Evolutionary conservation across 371 early-diverging fungal genomes (phyloP), one percentile per base, ranked within the genome.

Genomic region (Coemansia sp.): DNA sequence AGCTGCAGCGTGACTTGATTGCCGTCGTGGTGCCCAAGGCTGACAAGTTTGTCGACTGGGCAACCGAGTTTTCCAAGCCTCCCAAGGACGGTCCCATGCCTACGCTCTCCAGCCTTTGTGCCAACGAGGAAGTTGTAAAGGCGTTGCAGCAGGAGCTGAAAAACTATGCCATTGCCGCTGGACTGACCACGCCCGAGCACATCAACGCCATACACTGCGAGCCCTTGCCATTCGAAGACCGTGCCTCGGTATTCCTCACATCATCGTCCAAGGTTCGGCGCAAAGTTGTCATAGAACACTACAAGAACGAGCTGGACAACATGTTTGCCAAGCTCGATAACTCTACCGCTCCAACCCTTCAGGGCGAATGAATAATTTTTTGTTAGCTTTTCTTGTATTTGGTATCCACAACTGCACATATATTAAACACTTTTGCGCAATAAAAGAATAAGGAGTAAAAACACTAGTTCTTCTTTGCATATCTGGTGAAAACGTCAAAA

Each of bases 121-220:
- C 69, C 5, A 75, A 85, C 33, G 72, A 83, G 5, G 78, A 81
- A 11, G 86, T 93, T 28, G 83, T 79, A 20, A 83, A 84, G 52
- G 81, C 84, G 3, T 28, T 94, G 7, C 74, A 90, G 37, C 80
- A 88, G 65, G 81, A 82, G 52, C 62, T 95, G 18, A 75, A 71
- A 1, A 80, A 72, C 5, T 84, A 80, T 75, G 92, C 89, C 59
- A 84, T 84, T 55, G 72, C 80, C 56, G 82, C 80, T 9, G 90
- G 87, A 58, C 82, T 96, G 59, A 85, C 88, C 65, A 89, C 92
- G 3, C 92, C 94, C 65, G 97, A 96, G 78, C 84, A 86, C 39
- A 86, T 92, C 47, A 86, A 85, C 68, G 86, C 84, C 2, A 78
- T 98, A 18, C 56, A 86, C 64, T 66, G 97, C 47, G 86, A 86